Percentiles rank a stretch among this genome's conserved stretches.
These are phyloP conservation scores for Acacia confusa DNA, from an alignment of 306 rosid species.

Conservation along the genomic window DNA sequence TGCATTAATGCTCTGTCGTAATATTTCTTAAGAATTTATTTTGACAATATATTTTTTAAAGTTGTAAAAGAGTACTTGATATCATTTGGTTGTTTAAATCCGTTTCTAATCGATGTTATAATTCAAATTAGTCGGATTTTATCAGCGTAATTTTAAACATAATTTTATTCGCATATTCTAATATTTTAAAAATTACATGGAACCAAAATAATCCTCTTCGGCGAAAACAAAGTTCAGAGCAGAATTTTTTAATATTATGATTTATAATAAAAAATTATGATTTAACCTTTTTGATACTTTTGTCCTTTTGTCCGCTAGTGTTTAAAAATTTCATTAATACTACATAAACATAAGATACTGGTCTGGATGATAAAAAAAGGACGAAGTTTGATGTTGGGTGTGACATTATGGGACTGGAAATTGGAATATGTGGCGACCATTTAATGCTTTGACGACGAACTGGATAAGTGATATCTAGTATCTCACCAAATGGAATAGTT, in stretches of 20 bases:
- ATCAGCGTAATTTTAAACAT: background rate
- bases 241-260: background rate
- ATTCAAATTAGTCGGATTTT: background rate
- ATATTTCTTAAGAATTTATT: background rate
- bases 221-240: background rate
- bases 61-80: background rate
- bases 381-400: conserved; percentile 2
- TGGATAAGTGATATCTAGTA: conserved; percentile 39
- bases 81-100: background rate
- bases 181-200: too few relatives aligned
- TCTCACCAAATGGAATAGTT: background rate
- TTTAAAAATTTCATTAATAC: too few relatives aligned
- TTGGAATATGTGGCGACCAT: conserved; percentile 50
- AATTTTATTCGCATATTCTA: background rate
- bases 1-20: background rate
- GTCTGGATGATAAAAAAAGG: background rate
- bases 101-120: background rate
- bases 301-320: too few relatives aligned
- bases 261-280: too few relatives aligned
- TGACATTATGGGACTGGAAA: conserved; percentile 15
- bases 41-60: background rate
- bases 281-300: too few relatives aligned
- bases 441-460: conserved; percentile 45
- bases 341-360: background rate
- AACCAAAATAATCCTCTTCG: background rate